Evolutionary conservation across 2,329 filamentous ascomycete species (phyloP), one percentile per base, ranked within the genome.

Genomic region (Sordariomycetes sp.): DNA sequence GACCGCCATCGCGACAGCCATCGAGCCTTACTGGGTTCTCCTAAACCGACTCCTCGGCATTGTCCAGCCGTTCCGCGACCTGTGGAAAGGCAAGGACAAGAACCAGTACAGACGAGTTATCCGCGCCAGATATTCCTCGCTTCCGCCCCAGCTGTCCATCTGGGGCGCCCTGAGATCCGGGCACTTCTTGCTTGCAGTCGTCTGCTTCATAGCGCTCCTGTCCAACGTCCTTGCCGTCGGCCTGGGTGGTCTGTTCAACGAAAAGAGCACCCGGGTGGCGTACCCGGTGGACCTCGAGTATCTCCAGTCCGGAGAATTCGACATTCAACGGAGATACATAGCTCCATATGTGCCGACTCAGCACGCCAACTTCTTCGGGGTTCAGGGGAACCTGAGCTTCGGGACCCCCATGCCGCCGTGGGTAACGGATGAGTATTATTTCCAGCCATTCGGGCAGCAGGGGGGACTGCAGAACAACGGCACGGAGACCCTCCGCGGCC

Each of bases 11-110:
- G 76, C 79, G 0, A 84, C 81, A 0, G 56, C 82, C 0, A 68
- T 83, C 0, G 81, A 85, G 39, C 80, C 81, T 0, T 70, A 79
- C 1, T 82, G 81, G 76, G 66, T 81, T 0, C 62, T 83, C 0
- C 58, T 85, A 0, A 84, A 81, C 50, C 70, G 81, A 0, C 57
- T 78, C 0, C 61, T 82, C 0, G 82, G 78, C 48, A 63, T 82
- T 10, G 60, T 85, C 0, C 76, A 81, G 34, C 81, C 81, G 0
- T 76, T 81, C 20, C 70, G 77, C 2, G 72, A 78, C 15, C 65
- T 85, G 0, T 69, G 70, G 22, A 59, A 62, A 5, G 74, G 77
- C 0, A 63, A 61, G 0, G n/a, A n/a, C n/a, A n/a, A n/a, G n/a
- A n/a, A n/a, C n/a, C n/a, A n/a, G n/a, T n/a, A n/a, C n/a, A 36